These are phyloP conservation scores for Saccharum officinarum DNA, from an alignment of 176 grass and related monocot species.

Conservation along the genomic window DNA sequence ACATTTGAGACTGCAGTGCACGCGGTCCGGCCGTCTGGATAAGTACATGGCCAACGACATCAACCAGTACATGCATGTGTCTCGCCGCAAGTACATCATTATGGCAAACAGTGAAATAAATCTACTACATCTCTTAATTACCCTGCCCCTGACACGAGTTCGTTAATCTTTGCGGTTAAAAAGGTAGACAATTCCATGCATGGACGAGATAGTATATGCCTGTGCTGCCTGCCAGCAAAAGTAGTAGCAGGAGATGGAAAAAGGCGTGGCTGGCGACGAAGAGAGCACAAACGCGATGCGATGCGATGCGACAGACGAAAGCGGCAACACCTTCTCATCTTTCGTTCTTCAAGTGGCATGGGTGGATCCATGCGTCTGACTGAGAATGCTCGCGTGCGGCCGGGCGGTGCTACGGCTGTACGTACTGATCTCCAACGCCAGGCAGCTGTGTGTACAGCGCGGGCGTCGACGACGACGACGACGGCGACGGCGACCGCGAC, in stretches of 20 bases:
- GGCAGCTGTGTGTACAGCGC: not conserved
- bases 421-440: not conserved
- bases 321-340: not conserved
- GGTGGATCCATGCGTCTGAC: not conserved
- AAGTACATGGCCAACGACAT: conserved; percentile 42
- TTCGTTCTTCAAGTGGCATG: not conserved
- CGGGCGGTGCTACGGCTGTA: not conserved
- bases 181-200: not conserved
- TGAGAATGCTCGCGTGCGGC: not conserved
- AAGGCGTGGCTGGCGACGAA: not conserved
- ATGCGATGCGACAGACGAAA: conserved; percentile 24
- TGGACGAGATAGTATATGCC: not conserved
- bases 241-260: not conserved
- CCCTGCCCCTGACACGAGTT: not conserved
- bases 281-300: conserved; percentile 22
- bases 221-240: not conserved
- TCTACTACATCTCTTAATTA: conserved; percentile 21
- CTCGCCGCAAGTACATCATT: conserved; percentile 43
- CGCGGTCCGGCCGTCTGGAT: conserved; percentile 17
- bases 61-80: conserved; percentile 45
- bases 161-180: not conserved
- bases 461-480: not conserved
- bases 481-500: conserved; percentile 26
- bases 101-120: conserved; percentile 48
- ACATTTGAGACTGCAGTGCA: not conserved